Evolutionary conservation across 179 eudicot species (phyloP), one percentile per base, ranked within the genome.

Genomic region (Amaranthus tricolor): DNA sequence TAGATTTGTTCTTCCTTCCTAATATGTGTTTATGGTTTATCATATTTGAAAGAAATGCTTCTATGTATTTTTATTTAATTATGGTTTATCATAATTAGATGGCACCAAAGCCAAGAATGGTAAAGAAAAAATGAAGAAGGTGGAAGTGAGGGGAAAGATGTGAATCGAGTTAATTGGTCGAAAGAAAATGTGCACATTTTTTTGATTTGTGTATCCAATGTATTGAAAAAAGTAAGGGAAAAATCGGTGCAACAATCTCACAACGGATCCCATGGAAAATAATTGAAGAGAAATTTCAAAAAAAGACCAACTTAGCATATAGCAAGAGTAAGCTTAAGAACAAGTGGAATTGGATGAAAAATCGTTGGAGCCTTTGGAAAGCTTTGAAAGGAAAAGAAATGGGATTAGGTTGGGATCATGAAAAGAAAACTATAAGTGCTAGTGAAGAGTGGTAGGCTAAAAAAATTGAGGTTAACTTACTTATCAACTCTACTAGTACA

Each of bases 361-460:
- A 2, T 48, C 20, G 40, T 16, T 17, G 70, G 55, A 66, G 70
- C 47, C 52, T 65, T 60, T 60, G 63, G 63, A 60, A 15, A 20
- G 24, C 40, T 7, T 15, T 60, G 12, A 60, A 60, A 20, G 69
- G 69, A 40, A 65, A 65, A 44, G 69, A 65, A 44, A 47, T 10
- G 6, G 53, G 40, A 66, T 66, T 47, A 49, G 70, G 70, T 47
- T 66, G 40, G 54, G 65, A 61, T 61, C 65, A 24, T 66, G 40
- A 66, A 66, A 66, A 66, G 17, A 54, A 31, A n/a, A 66, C 70
- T n/a, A 45, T 47, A 66, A 66, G 55, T 47, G 70, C 54, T 66
- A 66, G 70, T 66, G 70, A 66, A 11, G 54, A 66, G 24, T 66
- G 70, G 70, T 66, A 54, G 70, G 9, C n/a, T 12, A 66, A 48